Evolutionary conservation across 345 rosid genomes (phyloP).

Genomic region (Salix udensis): DNA sequence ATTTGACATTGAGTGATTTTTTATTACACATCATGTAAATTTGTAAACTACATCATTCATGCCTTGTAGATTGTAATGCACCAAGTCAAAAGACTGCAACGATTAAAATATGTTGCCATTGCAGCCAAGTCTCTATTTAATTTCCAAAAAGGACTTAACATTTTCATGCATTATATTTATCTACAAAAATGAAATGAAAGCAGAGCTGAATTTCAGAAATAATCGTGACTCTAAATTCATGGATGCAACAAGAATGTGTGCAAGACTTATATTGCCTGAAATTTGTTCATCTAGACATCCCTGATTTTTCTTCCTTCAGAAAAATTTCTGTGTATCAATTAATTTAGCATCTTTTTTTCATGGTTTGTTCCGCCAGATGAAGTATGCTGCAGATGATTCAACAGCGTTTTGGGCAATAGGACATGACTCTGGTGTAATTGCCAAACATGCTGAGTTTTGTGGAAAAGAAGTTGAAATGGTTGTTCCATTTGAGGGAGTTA

Average conservation of each 20-base stretch:
- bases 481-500: constrained; percentile 84
- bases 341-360: background rate
- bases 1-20: background rate
- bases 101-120: background rate
- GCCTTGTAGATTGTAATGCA: background rate
- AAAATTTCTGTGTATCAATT: background rate
- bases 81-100: background rate
- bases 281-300: background rate
- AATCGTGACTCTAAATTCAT: background rate
- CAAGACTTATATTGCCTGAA: background rate
- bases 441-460: constrained; percentile 66
- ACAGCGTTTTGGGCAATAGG: constrained; percentile 92
- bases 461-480: constrained; percentile 84
- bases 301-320: background rate
- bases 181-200: background rate
- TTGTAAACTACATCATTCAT: background rate
- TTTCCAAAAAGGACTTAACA: too few species aligned
- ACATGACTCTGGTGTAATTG: constrained; percentile 62
- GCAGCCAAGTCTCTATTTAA: background rate
- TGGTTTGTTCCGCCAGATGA: constrained; percentile 43
- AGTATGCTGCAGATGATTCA: constrained; percentile 80
- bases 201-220: background rate
- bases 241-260: background rate
- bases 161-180: too few species aligned
- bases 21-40: background rate